These are phyloP conservation scores for Vanilla planifolia DNA, from an alignment of 106 monocot species.

Conservation along the genomic window DNA sequence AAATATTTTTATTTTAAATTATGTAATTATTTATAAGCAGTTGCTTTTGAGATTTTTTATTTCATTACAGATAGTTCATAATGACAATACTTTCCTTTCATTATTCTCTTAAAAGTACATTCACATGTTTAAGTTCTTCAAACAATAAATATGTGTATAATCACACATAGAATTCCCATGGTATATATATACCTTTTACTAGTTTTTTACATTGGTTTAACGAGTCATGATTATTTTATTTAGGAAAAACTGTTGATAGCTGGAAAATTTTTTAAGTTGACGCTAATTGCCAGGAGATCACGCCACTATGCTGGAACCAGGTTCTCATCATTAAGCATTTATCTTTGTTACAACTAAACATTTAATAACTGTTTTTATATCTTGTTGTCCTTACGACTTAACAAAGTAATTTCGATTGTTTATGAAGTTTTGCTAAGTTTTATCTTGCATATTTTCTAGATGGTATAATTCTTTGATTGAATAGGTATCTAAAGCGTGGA, in stretches of 20 bases:
- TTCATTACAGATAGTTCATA: neutral
- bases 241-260: constrained; percentile 71
- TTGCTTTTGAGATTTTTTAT: too few relatives aligned
- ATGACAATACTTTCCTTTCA: neutral
- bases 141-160: too few relatives aligned
- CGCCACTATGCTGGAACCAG: constrained; percentile 97
- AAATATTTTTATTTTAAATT: neutral
- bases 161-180: too few relatives aligned
- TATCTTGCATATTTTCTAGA: neutral
- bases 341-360: neutral
- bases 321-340: constrained; percentile 25
- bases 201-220: neutral
- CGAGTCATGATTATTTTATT: constrained; percentile 3
- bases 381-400: too few relatives aligned
- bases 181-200: neutral
- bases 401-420: too few relatives aligned
- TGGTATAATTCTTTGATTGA: too few relatives aligned
- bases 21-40: neutral
- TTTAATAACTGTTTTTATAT: neutral
- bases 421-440: too few relatives aligned
- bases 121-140: too few relatives aligned
- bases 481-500: constrained; percentile 51
- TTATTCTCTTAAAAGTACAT: too few relatives aligned
- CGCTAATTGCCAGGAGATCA: constrained; percentile 96
- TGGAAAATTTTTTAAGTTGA: constrained; percentile 67